Base-by-base conservation (phyloP, 768 basidiomycete genomes). In the Termitomyces titanicus region DNA sequence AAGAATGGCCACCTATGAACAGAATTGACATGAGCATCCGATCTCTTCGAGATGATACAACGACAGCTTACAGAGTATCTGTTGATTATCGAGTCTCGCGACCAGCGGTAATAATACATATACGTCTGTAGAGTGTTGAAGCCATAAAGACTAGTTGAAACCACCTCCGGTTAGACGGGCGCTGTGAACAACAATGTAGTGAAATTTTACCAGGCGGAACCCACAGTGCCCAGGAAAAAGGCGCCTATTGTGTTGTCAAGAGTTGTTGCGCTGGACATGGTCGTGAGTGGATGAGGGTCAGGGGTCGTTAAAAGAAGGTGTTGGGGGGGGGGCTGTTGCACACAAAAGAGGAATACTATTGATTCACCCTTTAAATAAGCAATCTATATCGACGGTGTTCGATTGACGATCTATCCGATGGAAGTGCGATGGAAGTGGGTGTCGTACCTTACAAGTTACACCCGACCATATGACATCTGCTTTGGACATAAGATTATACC, bases 241-340 rank as follows among this genome's bases (percentile, higher is more conserved):
- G 74, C 73, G 40, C 76, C 76, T 29, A 76, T 55, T 8, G 75
- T 76, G 49, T 75, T 76, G 55, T 74, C 64, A 35, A 76, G 53
- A 13, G 73, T 73, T 45, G 66, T 61, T 45, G 73, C 64, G 42
- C 68, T 69, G 29, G 52, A 43, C 54, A 67, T 65, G 22, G 58
- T 56, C 24, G 50, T 52, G 25, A 12, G n/a, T 20, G 35, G 33
- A 38, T 24, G 10, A 34, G 46, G 40, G 22, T 31, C 13, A 40
- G 37, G 18, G 24, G 24, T 15, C 5, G 3, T 29, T 29, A 29
- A 15, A 33, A 18, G 45, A 50, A 22, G 24, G 38, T 12, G 7
- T 25, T 31, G 22, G 18, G n/a, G 49, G 22, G 34, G 31, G 44
- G 24, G 9, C 38, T 6, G 45, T 51, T 22, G 22, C 48, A 35